A percentile compares a stretch with the other conserved stretches of the same genome.
Conservation (phyloP, 2,329 filamentous ascomycete species). For the Sporothrix euskadiensis region DNA sequence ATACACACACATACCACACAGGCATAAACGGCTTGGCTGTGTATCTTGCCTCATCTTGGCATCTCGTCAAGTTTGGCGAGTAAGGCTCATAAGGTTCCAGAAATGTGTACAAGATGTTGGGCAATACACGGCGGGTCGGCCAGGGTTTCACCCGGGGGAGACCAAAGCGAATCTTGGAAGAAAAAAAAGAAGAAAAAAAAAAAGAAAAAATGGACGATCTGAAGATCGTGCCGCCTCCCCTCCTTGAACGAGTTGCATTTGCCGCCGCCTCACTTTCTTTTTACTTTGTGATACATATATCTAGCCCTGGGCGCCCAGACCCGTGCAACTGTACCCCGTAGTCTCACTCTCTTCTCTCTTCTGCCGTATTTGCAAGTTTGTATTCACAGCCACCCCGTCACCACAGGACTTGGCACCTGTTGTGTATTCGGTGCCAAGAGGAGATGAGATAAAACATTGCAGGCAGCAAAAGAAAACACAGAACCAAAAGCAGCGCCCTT, state of each 20-base stretch:
- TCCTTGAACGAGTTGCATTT: neutral
- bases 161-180: neutral
- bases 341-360: neutral
- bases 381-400: neutral
- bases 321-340: neutral
- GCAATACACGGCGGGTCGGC: neutral
- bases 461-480: neutral
- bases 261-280: neutral
- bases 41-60: neutral
- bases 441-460: neutral
- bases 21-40: neutral
- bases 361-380: neutral
- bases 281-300: too few species aligned
- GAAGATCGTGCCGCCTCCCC: neutral
- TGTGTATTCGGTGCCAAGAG: conserved; percentile 23
- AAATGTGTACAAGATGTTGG: neutral
- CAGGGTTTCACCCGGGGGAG: neutral
- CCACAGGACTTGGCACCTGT: conserved; percentile 27
- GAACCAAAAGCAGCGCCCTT: neutral
- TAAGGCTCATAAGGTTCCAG: neutral
- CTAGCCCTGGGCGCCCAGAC: neutral
- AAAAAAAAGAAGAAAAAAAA: neutral
- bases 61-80: neutral
- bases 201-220: neutral
- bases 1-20: neutral